Conservation (phyloP, 2,329 filamentous ascomycete species). For the Hysterium pulicare region DNA sequence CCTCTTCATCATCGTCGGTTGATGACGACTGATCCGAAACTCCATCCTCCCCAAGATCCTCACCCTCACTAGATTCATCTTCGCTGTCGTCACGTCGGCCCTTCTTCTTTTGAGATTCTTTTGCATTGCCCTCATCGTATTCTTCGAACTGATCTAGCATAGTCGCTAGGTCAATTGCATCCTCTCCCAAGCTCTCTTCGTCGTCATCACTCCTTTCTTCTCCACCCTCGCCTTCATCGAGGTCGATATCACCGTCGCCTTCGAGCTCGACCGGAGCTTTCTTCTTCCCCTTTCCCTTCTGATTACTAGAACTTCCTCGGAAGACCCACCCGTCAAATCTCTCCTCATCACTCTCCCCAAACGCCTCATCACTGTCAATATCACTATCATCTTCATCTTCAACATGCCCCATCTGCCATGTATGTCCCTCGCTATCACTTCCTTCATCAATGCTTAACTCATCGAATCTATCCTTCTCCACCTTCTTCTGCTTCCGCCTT, state of each 20-base stretch:
- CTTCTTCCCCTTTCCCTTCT: constrained; percentile 51
- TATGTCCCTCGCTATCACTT: constrained; percentile 80
- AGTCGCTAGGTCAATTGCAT: constrained; percentile 61
- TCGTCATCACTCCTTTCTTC: constrained; percentile 49
- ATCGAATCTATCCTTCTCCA: constrained; percentile 14
- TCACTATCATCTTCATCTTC: constrained; percentile 66
- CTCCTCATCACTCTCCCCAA: constrained; percentile 85
- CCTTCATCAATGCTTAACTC: constrained; percentile 62
- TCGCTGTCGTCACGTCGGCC: constrained; percentile 54
- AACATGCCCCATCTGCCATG: constrained; percentile 74
- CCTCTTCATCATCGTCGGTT: constrained; percentile 45
- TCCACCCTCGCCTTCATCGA: constrained; percentile 43
- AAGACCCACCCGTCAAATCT: constrained; percentile 74
- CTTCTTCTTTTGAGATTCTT: constrained; percentile 16
- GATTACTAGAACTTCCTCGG: constrained; percentile 53
- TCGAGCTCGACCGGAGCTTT: constrained; percentile 30
- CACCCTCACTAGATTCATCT: constrained; percentile 50
- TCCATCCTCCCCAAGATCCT: constrained; percentile 43
- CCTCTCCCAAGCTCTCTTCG: constrained; percentile 62
- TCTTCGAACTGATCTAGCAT: constrained; percentile 53
- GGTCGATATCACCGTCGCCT: constrained; percentile 41
- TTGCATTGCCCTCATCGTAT: constrained; percentile 31
- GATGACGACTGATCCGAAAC: constrained; percentile 50
- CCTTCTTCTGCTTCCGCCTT: constrained; percentile 29
- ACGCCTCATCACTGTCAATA: constrained; percentile 74